Base-by-base conservation (phyloP, 2,329 filamentous ascomycete species). In the Xylaria sp. region DNA sequence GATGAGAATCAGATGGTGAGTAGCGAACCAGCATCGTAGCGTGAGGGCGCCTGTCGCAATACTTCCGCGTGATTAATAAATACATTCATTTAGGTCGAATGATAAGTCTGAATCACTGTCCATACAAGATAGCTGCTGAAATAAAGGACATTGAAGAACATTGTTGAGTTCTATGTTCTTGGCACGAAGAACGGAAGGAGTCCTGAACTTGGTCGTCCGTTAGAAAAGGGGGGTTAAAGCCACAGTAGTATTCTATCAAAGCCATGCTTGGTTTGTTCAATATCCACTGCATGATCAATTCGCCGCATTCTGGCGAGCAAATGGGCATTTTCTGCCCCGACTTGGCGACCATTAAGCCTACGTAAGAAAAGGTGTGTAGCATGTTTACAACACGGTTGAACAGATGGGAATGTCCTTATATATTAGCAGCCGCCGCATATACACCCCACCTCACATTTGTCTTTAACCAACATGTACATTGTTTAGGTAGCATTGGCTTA, bases 161-260 rank as follows among this genome's bases (percentile, higher is more conserved):
- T 71, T 60, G 31, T 68, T 65, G 4, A 70, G 51, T 15, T 71
- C 68, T 17, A 68, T 68, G 0, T 58, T 51, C 48, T 70, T 70
- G 2, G 61, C 65, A 3, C 15, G 42, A 15, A 68, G 31, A 1
- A 51, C 58, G 1, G 49, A 33, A 0, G 36, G 7, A 5, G 51
- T 54, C 33, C 20, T 70, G 65, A 5, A 58, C 61, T 6, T 68
- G 56, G 1, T 51, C 61, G 23, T 63, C 20, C 1, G 46, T 1
- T 1, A 65, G 38, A n/a, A 70, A 58, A 70, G 68, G 57, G 2
- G 66, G 26, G 26, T 15, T 1, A 9, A 26, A 61, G 13, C 68
- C 65, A 44, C 68, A 70, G 28, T 70, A 70, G 38, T 65, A 60
- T 10, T 70, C 68, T 2, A 68, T 9, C 2, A 70, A 40, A 1